Conservation (phyloP, 208 protist genomes). For the Novymonas esmeraldas region DNA sequence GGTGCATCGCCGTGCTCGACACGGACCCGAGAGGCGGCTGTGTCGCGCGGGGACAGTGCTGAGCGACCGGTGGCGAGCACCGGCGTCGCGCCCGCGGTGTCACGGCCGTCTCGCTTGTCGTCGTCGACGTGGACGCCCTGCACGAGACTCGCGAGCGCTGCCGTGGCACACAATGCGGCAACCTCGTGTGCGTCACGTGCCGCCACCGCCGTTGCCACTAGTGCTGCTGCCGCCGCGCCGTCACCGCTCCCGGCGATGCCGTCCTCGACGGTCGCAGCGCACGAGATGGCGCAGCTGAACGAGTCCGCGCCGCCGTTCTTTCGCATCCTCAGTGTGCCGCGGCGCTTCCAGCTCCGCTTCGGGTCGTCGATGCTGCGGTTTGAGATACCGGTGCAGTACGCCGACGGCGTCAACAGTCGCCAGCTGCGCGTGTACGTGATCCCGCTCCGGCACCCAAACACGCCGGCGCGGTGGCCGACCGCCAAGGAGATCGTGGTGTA, state of each 20-base stretch:
- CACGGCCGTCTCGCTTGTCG: neutral
- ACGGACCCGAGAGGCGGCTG: neutral
- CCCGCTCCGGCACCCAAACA: slow-evolving; percentile 58
- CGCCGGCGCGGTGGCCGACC: slow-evolving; percentile 66
- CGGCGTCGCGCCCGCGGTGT: neutral
- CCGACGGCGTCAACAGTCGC: slow-evolving; percentile 47
- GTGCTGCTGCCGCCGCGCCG: neutral
- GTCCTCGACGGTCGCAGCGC: neutral
- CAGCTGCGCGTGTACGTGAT: slow-evolving; percentile 68
- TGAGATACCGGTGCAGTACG: slow-evolving; percentile 66
- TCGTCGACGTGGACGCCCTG: slow-evolving; percentile 9
- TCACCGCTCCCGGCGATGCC: neutral
- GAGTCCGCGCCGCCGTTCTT: slow-evolving; percentile 64
- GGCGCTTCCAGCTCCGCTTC: slow-evolving; percentile 65
- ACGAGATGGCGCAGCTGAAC: slow-evolving; percentile 55
- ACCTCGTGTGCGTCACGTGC: neutral
- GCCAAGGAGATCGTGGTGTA: slow-evolving; percentile 77
- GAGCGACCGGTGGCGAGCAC: neutral
- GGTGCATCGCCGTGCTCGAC: neutral
- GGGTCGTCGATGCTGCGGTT: slow-evolving; percentile 68
- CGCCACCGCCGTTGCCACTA: neutral
- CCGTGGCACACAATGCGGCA: slow-evolving; percentile 9
- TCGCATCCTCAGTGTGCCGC: slow-evolving; percentile 51
- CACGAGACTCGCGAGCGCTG: neutral
- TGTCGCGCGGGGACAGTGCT: neutral